phyloP scores from a whole-genome alignment of 495 filamentous ascomycete genomes.

The Tuber aestivum region DNA sequence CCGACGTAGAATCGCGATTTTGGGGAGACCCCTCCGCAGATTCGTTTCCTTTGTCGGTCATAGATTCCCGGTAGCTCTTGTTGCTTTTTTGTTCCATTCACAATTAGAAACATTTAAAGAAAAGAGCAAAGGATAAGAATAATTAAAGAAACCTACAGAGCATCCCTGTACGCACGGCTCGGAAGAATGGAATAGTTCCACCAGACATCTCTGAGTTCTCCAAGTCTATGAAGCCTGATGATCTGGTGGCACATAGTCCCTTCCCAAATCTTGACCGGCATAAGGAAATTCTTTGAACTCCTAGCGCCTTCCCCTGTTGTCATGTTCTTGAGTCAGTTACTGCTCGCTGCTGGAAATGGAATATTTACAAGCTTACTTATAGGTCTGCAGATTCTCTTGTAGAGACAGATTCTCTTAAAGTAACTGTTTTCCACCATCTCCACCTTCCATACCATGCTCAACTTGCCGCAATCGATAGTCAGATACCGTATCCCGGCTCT shows the following conservation, averaged over 20 bases:
- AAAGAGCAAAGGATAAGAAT: background rate
- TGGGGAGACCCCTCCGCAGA: too few relatives aligned
- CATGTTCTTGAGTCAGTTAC: background rate
- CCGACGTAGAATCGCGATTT: background rate
- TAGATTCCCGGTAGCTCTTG: background rate
- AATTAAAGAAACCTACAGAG: background rate
- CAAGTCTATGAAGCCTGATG: background rate
- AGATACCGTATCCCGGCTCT: background rate
- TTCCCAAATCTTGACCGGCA: background rate
- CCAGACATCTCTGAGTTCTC: background rate
- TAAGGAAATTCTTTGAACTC: background rate
- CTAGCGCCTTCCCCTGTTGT: background rate
- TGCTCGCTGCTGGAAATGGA: background rate
- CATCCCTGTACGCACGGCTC: rapidly evolving
- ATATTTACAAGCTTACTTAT: background rate
- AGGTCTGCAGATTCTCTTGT: background rate
- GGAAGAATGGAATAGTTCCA: background rate
- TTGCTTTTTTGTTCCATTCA: background rate
- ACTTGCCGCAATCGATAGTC: background rate
- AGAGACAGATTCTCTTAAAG: background rate
- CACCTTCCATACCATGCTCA: background rate
- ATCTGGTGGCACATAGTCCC: background rate
- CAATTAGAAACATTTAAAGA: background rate
- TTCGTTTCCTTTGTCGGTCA: background rate
- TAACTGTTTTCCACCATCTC: background rate